Base-by-base conservation (phyloP, 2,329 filamentous ascomycete genomes). In the Aspergillus neotritici region DNA sequence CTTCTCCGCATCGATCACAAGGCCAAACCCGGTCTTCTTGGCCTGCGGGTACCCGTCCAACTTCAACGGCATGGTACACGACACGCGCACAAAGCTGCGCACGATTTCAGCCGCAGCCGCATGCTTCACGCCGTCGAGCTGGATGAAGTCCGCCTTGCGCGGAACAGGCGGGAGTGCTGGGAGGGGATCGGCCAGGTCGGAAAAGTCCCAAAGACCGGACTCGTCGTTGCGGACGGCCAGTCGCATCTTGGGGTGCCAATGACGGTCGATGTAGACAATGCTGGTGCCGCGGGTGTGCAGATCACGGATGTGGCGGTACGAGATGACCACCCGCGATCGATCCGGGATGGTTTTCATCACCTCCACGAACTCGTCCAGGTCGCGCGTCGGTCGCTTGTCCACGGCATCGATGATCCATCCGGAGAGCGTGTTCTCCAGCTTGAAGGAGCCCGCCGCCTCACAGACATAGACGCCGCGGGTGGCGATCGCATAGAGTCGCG, bases 21-120 rank as follows among this genome's bases (percentile, higher is more conserved):
- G 73, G 31, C 93, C 93, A 75, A 95, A 96, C 1, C 93, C 93
- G 71, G 89, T 93, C 69, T 94, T 93, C 37, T 89, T 79, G 53
- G 93, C 88, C 65, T 93, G 87, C 5, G 93, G 94, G 64, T 95
- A 98, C n/a, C 93, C 93, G 63, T 98, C 93, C 8, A 98, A 78
- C 73, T 97, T 97, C 49, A 98, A 73, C 0, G 93, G 93, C 84
- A 98, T 91, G 16, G 84, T 86, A 57, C 90, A 94, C 51, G 87
- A 84, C 43, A 98, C 86, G 31, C 93, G 85, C 17, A 98, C 91
- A 63, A 98, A 97, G 62, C 90, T 96, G 53, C 87, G 84, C 31
- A 98, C 87, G 49, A 98, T 80, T 53, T 95, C 88, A 2, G 90
- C 89, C n/a, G 93, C 90, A 13, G 87, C 87, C 16, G 88, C 83